Conservation (phyloP, 2,329 filamentous ascomycete genomes). For the Coniella lustricola region DNA sequence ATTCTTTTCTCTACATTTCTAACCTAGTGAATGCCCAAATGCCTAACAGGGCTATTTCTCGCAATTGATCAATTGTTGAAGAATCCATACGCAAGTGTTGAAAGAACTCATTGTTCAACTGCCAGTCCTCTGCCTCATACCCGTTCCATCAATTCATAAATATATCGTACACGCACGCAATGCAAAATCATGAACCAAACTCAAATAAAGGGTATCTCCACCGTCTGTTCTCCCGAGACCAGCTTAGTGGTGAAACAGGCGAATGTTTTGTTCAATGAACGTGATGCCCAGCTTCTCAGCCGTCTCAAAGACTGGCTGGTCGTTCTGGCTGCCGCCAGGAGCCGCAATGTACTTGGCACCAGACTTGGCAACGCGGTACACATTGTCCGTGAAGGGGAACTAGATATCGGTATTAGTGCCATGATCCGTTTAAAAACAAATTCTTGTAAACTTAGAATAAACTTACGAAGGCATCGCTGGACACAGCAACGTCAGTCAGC, state of each 20-base stretch:
- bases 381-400: conserved; percentile 99
- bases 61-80: conserved; percentile 13
- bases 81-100: conserved; percentile 5
- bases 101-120: conserved; percentile 6
- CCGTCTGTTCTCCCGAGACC: neutral
- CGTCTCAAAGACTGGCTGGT: conserved; percentile 73
- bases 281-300: conserved; percentile 88
- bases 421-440: too few relatives aligned
- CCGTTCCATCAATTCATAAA: conserved; percentile 3
- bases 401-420: conserved; percentile 29
- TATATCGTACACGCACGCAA: conserved; percentile 11
- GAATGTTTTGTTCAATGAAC: conserved; percentile 90
- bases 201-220: conserved; percentile 14
- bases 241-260: conserved; percentile 89
- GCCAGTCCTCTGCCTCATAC: conserved; percentile 1
- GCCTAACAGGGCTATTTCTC: neutral
- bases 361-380: conserved; percentile 82
- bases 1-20: neutral
- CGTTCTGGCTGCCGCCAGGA: conserved; percentile 84
- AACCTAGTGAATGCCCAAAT: too few relatives aligned
- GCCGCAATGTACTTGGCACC: conserved; percentile 95
- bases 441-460: neutral
- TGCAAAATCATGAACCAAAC: conserved; percentile 11
- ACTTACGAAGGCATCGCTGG: conserved; percentile 85
- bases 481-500: conserved; percentile 75